Evolutionary conservation across 306 rosid species (phyloP).

Genomic region (Bauhinia variegata): DNA sequence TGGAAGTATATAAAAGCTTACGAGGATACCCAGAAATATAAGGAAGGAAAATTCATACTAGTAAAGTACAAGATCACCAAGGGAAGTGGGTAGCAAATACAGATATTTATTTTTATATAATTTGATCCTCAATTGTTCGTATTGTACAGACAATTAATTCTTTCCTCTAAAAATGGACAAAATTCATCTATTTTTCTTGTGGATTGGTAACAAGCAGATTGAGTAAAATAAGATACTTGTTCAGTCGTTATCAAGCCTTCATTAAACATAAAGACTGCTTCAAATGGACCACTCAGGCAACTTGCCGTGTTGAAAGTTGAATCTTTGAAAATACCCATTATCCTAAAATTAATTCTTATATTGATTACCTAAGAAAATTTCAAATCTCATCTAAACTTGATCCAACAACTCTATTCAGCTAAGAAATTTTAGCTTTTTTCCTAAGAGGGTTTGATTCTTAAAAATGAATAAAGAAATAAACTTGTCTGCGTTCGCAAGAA

Average conservation of each 20-base stretch:
- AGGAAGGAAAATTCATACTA: conserved; percentile 69
- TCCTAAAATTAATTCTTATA: not conserved
- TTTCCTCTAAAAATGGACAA: too few relatives aligned
- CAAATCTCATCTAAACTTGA: not conserved
- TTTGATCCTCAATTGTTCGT: conserved; percentile 35
- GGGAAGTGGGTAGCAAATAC: conserved; percentile 41
- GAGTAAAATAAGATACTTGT: too few relatives aligned
- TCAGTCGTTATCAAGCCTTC: not conserved
- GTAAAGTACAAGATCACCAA: conserved; percentile 66
- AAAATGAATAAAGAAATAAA: conserved; percentile 11
- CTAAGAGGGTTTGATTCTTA: conserved; percentile 8
- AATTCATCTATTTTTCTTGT: too few relatives aligned
- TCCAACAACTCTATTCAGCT: conserved; percentile 10
- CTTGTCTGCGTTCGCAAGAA: not conserved
- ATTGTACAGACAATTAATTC: not conserved
- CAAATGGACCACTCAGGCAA: not conserved
- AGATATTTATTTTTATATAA: too few relatives aligned
- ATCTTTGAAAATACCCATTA: too few relatives aligned
- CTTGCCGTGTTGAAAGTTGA: not conserved
- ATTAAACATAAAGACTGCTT: not conserved
- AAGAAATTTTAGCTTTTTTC: conserved; percentile 23
- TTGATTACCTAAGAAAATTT: too few relatives aligned
- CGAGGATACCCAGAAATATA: conserved; percentile 63
- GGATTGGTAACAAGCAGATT: too few relatives aligned
- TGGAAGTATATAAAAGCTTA: conserved; percentile 72